Conservation (phyloP, 192 early-diverging fungal species). For the Coemansia sp. region DNA sequence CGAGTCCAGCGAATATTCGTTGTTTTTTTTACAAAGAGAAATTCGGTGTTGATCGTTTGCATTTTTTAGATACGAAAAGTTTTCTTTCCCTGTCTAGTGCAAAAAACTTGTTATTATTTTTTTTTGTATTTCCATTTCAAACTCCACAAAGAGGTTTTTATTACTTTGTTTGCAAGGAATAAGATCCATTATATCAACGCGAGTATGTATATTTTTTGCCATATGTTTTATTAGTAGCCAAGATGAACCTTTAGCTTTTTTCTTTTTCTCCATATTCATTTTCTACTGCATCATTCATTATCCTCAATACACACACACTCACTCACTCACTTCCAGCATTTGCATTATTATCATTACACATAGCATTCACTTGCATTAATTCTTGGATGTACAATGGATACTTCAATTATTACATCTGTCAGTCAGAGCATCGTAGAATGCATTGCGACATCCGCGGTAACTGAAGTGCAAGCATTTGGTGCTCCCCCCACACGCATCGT, state of each 20-base stretch:
- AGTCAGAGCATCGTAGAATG: conserved; percentile 7
- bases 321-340: too few relatives aligned
- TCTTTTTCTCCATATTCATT: too few relatives aligned
- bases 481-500: conserved; percentile 10
- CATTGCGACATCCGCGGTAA: not conserved
- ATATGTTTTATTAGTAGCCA: too few relatives aligned
- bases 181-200: not conserved
- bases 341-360: not conserved
- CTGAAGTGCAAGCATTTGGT: not conserved
- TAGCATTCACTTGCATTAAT: not conserved
- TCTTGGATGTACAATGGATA: not conserved
- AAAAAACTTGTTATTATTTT: not conserved
- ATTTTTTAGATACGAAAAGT: not conserved
- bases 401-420: not conserved
- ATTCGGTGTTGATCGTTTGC: too few relatives aligned
- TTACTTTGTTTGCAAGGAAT: not conserved
- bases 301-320: too few relatives aligned
- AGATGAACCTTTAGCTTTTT: too few relatives aligned
- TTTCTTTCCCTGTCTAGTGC: not conserved
- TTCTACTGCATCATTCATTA: too few relatives aligned
- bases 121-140: not conserved
- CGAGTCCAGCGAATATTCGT: too few relatives aligned
- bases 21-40: too few relatives aligned
- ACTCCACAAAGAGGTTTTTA: not conserved
- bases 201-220: too few relatives aligned